Percentiles rank a stretch among this genome's conserved stretches.
Evolutionary conservation across 2,329 filamentous ascomycete genomes (phyloP).

Genomic region (Triangularia verruculosa): DNA sequence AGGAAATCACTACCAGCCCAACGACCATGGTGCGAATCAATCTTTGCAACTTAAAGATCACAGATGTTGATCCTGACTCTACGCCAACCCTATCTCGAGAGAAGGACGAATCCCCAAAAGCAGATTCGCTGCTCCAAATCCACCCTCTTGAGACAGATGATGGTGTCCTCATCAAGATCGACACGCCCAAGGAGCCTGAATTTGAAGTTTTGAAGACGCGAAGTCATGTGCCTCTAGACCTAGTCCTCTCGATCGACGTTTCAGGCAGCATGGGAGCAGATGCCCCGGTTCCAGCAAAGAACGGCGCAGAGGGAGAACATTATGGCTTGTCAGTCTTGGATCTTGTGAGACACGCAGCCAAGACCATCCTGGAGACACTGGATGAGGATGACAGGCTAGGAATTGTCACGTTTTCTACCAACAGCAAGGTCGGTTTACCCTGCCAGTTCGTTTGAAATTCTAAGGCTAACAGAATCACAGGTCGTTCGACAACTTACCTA

Average conservation of each 20-base stretch:
- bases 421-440: conserved; percentile 34
- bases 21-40: not conserved
- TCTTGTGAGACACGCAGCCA: conserved; percentile 57
- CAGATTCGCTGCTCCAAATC: conserved; percentile 28
- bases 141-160: conserved; percentile 39
- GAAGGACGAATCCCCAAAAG: not conserved
- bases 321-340: conserved; percentile 56
- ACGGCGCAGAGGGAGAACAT: conserved; percentile 41
- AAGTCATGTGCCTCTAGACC: conserved; percentile 52
- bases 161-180: conserved; percentile 46
- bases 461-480: conserved; percentile 19
- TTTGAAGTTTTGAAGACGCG: conserved; percentile 13
- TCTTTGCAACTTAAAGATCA: not conserved
- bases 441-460: not conserved
- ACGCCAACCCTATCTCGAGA: not conserved
- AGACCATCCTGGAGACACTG: conserved; percentile 54
- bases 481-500: conserved; percentile 44
- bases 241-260: conserved; percentile 61
- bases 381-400: conserved; percentile 53
- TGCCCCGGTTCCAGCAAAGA: conserved; percentile 44
- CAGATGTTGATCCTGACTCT: not conserved
- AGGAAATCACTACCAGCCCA: not conserved
- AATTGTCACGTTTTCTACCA: conserved; percentile 52
- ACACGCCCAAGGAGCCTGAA: conserved; percentile 41
- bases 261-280: conserved; percentile 53